Conservation (phyloP, 192 early-diverging fungal genomes). For the Glomus cerebriforme region DNA sequence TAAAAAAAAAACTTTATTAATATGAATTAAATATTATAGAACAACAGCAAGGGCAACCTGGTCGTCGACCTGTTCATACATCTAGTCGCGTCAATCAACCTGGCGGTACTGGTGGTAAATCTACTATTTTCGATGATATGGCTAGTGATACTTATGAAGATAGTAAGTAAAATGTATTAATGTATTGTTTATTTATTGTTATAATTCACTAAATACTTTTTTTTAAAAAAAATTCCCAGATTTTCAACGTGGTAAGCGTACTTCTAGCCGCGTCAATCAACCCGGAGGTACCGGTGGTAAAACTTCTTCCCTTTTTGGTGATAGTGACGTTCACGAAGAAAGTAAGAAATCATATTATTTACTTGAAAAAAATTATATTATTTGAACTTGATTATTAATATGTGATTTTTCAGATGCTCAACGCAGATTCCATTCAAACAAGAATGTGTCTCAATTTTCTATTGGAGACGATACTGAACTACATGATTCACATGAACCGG, state of each 20-base stretch:
- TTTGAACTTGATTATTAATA: neutral
- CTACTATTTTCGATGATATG: conserved; percentile 5
- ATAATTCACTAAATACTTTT: neutral
- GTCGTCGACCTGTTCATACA: conserved; percentile 26
- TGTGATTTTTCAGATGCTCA: neutral
- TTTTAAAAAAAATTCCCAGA: neutral
- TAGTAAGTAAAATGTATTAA: conserved; percentile 8
- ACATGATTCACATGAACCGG: too few species aligned
- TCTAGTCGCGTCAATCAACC: conserved; percentile 32
- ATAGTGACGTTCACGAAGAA: neutral
- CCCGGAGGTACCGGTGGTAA: conserved; percentile 32
- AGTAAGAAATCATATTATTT: neutral
- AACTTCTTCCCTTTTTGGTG: conserved; percentile 19
- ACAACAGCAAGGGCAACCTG: neutral
- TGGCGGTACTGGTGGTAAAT: conserved; percentile 34
- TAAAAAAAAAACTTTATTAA: neutral
- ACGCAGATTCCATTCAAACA: conserved; percentile 16
- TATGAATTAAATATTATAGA: neutral
- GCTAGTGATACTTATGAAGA: neutral
- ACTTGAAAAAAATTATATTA: neutral
- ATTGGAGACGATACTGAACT: conserved; percentile 28
- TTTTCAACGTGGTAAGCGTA: too few species aligned
- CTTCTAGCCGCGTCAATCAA: conserved; percentile 28
- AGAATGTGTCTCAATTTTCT: conserved; percentile 27
- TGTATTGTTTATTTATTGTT: neutral